Base-by-base conservation (phyloP, 2,329 filamentous ascomycete species). In the Metarhizium brunneum region DNA sequence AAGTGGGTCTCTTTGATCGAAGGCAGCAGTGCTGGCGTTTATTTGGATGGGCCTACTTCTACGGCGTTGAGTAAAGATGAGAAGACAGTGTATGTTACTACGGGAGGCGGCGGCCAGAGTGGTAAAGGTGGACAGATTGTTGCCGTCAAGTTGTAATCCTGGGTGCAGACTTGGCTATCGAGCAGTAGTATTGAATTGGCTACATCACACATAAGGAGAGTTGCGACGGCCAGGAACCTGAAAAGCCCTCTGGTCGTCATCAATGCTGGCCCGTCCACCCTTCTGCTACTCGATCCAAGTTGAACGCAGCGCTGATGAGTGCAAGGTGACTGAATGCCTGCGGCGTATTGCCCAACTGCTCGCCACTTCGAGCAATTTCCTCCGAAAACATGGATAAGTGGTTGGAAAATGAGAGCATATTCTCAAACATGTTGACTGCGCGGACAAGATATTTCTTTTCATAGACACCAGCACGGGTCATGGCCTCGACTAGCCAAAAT, bases 401-500 rank as follows among this genome's bases (percentile, higher is more conserved):
- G 66, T 91, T 92, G 1, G 84, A 83, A 71, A 90, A 91, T 60
- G 79, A 79, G 29, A 91, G 74, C 77, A 90, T 88, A 64, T 89
- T 90, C 70, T 91, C 87, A 62, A 91, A 91, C 47, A 90, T 75
- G 61, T 81, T 86, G 61, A 88, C 77, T 6, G 87, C 82, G 11
- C 77, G 74, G 13, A 74, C 68, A 20, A 85, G 72, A 61, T 88
- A 87, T 59, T 81, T 84, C n/a, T 75, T 73, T 60, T 88, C 83
- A 66, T 87, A 86, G 50, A 76, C 72, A 61, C 79, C 73, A 60
- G 86, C 86, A 36, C 87, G 78, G 35, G 86, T 88, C 71, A 91
- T 78, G 29, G 87, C 86, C 69, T 91, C 88, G 13, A 91, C 86
- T 0, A 90, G 80, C 88, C 88, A 91, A 67, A 91, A 91, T 0